phyloP scores from a whole-genome alignment of 495 filamentous ascomycete species.

The Paragyromitra xinjiangensis region DNA sequence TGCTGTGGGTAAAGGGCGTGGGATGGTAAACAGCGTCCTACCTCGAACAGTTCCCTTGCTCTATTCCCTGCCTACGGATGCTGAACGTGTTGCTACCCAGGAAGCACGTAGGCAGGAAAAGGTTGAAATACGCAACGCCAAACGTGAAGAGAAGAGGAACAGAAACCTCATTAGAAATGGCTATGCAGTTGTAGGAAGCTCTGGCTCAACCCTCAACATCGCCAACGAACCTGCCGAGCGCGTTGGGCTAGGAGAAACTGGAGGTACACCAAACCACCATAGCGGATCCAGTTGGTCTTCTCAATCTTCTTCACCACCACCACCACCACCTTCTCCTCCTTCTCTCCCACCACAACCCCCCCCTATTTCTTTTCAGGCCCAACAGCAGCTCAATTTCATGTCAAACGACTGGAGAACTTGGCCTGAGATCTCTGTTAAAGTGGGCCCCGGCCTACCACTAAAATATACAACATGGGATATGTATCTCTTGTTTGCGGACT shows the following conservation, averaged over 20 bases:
- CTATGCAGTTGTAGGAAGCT: neutral
- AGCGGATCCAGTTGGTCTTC: neutral
- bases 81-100: conserved; percentile 7
- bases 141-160: conserved; percentile 1
- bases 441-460: conserved; percentile 32
- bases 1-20: conserved; percentile 12
- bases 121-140: neutral
- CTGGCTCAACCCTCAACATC: neutral
- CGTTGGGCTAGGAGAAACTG: neutral
- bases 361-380: neutral
- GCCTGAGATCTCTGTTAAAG: conserved; percentile 35
- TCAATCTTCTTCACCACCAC: neutral
- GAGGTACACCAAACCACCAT: neutral
- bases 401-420: conserved; percentile 31
- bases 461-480: conserved; percentile 45
- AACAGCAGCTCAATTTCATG: conserved; percentile 1
- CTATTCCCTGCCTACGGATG: conserved; percentile 13
- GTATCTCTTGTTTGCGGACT: conserved; percentile 48
- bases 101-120: conserved; percentile 6
- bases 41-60: conserved; percentile 16
- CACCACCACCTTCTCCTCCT: neutral
- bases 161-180: neutral
- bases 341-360: neutral
- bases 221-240: neutral
- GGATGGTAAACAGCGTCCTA: neutral